phyloP scores from a whole-genome alignment of 345 rosid species.

The Populus ilicifolia region DNA sequence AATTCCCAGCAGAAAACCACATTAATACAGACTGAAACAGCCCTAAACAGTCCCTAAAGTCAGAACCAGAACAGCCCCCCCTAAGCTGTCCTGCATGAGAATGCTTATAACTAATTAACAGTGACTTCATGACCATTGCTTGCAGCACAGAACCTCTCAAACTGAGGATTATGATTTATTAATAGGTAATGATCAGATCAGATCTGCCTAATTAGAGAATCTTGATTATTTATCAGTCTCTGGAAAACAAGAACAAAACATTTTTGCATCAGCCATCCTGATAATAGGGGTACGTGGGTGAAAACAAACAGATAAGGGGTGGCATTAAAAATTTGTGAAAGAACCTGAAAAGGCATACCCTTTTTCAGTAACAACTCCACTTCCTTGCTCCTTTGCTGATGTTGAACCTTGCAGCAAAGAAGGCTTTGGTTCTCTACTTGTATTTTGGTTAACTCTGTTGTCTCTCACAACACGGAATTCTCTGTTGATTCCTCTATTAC shows the following conservation, averaged over 20 bases:
- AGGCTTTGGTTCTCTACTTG: constrained; percentile 44
- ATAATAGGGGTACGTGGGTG: background rate
- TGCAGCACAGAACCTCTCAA: background rate
- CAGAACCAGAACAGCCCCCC: too few relatives aligned
- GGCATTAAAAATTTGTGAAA: background rate
- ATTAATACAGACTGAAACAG: too few relatives aligned
- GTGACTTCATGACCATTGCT: background rate
- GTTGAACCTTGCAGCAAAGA: constrained; percentile 29
- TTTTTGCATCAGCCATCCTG: background rate
- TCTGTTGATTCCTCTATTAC: constrained; percentile 44
- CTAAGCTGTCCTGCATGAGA: too few relatives aligned
- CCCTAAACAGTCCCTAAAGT: too few relatives aligned
- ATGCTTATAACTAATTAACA: background rate
- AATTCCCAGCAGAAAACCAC: too few relatives aligned
- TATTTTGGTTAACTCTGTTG: constrained; percentile 53
- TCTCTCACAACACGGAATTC: constrained; percentile 65
- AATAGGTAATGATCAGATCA: background rate
- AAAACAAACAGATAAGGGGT: background rate
- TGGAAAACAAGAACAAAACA: background rate
- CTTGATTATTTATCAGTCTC: background rate
- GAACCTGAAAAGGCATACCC: constrained; percentile 39
- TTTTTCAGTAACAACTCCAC: constrained; percentile 30
- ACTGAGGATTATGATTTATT: background rate
- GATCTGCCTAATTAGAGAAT: background rate
- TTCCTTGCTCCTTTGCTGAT: constrained; percentile 31